Evolutionary conservation across 2,329 filamentous ascomycete genomes (phyloP).

Genomic region (Diplodia corticola): DNA sequence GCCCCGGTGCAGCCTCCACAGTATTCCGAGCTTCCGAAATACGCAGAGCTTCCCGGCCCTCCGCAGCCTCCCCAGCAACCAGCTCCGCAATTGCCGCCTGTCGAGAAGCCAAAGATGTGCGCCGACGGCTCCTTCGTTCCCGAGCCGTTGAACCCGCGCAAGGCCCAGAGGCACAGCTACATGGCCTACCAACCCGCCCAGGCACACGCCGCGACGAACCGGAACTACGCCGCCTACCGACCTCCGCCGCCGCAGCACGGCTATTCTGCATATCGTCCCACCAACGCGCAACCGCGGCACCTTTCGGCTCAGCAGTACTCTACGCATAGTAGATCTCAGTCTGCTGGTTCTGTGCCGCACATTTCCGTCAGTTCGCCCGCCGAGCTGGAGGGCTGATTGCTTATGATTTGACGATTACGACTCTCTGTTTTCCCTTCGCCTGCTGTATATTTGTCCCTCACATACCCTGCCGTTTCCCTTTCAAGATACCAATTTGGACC

Average conservation of each 20-base stretch:
- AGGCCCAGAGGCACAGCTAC: slow-evolving; percentile 9
- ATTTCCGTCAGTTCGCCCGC: background rate
- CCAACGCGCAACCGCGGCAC: background rate
- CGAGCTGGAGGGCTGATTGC: background rate
- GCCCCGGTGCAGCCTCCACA: background rate
- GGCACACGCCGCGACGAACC: background rate
- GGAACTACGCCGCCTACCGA: background rate
- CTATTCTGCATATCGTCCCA: background rate
- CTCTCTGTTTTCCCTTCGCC: background rate
- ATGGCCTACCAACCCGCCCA: slow-evolving; percentile 1
- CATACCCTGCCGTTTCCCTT: background rate
- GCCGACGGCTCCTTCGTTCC: background rate
- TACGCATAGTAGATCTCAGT: background rate
- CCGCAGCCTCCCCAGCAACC: background rate
- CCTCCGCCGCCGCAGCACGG: background rate
- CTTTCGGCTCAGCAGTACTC: background rate
- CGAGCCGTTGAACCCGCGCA: background rate
- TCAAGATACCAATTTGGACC: background rate
- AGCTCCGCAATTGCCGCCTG: no score
- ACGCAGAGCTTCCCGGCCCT: background rate
- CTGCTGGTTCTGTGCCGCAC: background rate
- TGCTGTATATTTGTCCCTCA: background rate
- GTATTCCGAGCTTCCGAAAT: background rate
- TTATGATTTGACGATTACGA: background rate
- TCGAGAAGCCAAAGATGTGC: background rate